phyloP scores from a whole-genome alignment of 495 filamentous ascomycete genomes.

The Aspergillus sclerotiicarbonarius region DNA sequence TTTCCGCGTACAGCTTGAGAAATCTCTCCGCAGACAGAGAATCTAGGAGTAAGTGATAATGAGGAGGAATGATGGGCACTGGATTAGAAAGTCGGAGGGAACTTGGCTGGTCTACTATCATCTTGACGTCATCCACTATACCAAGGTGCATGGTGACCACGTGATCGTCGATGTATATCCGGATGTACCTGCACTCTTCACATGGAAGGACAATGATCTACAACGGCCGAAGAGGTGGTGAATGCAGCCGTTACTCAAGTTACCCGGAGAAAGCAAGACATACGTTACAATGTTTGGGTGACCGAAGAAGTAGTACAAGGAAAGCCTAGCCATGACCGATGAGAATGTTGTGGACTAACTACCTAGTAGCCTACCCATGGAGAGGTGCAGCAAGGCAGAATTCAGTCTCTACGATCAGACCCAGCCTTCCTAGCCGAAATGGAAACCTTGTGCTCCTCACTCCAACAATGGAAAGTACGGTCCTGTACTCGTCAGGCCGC shows the following conservation, averaged over 20 bases:
- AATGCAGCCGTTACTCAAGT: too few relatives aligned
- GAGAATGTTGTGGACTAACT: too few relatives aligned
- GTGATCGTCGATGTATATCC: neutral
- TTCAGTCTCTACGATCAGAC: too few relatives aligned
- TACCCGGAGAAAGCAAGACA: neutral
- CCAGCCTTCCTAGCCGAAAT: neutral
- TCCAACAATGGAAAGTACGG: neutral
- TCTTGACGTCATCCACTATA: conserved; percentile 35
- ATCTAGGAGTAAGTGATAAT: neutral
- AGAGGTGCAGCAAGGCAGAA: too few relatives aligned
- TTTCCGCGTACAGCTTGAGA: neutral
- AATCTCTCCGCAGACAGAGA: neutral
- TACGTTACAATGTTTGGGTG: too few relatives aligned
- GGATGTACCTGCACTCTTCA: neutral
- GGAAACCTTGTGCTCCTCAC: neutral
- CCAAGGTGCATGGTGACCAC: conserved; percentile 5
- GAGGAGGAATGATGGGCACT: neutral
- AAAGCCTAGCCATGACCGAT: too few relatives aligned
- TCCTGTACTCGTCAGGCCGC: neutral
- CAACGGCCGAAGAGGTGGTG: neutral
- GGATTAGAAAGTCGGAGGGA: neutral
- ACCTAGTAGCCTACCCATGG: too few relatives aligned
- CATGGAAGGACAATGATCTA: neutral
- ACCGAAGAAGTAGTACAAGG: too few relatives aligned
- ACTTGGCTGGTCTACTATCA: conserved; percentile 19